Evolutionary conservation across 192 early-diverging fungal species (phyloP), one percentile per base, ranked within the genome.

Genomic region (Umbelopsis sp.): DNA sequence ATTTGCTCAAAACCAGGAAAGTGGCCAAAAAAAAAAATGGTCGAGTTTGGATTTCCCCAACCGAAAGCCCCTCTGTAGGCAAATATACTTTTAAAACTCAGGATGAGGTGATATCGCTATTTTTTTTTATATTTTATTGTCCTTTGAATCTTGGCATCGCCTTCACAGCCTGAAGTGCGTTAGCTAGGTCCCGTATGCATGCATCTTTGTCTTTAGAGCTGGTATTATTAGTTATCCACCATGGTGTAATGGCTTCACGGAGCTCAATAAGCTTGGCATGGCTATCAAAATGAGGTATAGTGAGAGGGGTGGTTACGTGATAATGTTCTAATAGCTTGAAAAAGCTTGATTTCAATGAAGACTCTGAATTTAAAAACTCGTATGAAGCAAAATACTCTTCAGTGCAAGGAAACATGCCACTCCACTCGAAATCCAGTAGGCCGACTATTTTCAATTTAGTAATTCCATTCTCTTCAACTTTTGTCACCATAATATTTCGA

Each of bases 301-400:
- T 62, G 2, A 14, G 24, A 34, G 56, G 56, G 20, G 56, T 62
- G 3, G 29, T 31, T 12, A 62, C 29, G 17, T 32, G 29, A 14
- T 34, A 14, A 34, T 62, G 31, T 32, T 62, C 56, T 26, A 62
- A 62, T 32, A 4, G 17, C 16, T 62, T 31, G 26, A 34, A 62
- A 62, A 62, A 62, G 26, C 56, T 31, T 17, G 32, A 20, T 32
- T 62, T 62, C 2, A 62, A 34, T 2, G 25, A 62, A 4, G 56
- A 31, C 8, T 62, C 56, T n/a, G 56, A 62, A 31, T 62, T 62
- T 5, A 62, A 32, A 62, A 62, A 62, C n/a, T 62, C 56, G 26
- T 62, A 62, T 7, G 56, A 62, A 7, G 56, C 56, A 62, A 62
- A 62, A 62, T 62, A 62, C 26, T 62, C 56, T 16, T 62, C 56